These are phyloP conservation scores for Chaetoceros tenuissimus DNA, from an alignment of 108 stramenopile species.

Conservation along the genomic window DNA sequence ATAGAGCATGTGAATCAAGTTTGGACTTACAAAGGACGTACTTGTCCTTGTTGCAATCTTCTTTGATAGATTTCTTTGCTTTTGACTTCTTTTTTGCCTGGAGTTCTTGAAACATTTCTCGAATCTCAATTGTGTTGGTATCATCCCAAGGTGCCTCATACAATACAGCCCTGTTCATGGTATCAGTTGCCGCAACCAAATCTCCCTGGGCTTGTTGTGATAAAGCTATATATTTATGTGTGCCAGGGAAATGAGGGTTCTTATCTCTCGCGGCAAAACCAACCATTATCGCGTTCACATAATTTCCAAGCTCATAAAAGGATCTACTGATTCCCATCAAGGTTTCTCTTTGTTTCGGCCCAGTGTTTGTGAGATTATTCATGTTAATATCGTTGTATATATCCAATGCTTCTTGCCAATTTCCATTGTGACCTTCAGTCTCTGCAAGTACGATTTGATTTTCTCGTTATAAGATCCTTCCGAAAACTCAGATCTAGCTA, in stretches of 20 bases:
- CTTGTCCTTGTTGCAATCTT: too few relatives aligned
- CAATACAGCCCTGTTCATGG: conserved; percentile 28
- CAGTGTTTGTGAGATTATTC: background rate
- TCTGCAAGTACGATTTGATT: background rate
- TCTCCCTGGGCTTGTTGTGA: conserved; percentile 25
- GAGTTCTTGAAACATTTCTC: background rate
- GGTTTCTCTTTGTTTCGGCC: background rate
- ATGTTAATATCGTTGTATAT: background rate
- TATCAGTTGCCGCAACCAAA: conserved; percentile 11
- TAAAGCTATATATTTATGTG: conserved; percentile 42
- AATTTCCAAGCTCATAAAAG: conserved; percentile 19
- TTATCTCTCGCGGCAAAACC: conserved; percentile 34
- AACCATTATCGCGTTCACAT: conserved; percentile 22
- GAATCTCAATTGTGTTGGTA: background rate
- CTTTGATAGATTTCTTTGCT: too few relatives aligned
- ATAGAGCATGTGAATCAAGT: too few relatives aligned
- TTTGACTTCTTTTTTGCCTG: conserved; percentile 18
- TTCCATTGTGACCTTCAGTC: background rate
- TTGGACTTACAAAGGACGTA: too few relatives aligned
- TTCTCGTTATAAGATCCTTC: too few relatives aligned
- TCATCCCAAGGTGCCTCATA: conserved; percentile 49
- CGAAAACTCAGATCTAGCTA: too few relatives aligned
- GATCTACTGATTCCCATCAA: conserved; percentile 20
- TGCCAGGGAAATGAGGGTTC: conserved; percentile 25
- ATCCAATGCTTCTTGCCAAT: background rate